Evolutionary conservation across 768 basidiomycete species (phyloP), one percentile per base, ranked within the genome.

Genomic region (Gymnopilus dilepis): DNA sequence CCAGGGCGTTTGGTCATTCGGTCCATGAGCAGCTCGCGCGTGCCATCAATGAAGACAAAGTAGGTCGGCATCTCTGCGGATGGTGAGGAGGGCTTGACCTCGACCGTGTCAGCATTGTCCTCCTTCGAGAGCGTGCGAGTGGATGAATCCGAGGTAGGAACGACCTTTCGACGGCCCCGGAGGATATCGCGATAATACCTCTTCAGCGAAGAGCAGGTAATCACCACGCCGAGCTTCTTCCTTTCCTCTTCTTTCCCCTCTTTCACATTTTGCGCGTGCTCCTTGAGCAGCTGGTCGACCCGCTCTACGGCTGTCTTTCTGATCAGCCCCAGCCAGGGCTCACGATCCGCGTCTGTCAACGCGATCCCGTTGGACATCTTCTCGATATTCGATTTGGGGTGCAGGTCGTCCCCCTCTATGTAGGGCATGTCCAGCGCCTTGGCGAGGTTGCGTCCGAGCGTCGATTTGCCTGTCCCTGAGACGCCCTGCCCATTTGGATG

Each of bases 371-470:
- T 70, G 4, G 86, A 76, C 95, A 98, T 97, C 82, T 98, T 99
- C 28, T 84, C 88, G 41, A 97, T 84, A 73, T 97, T 97, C 12
- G 83, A 74, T 22, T 79, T 69, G 0, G 95, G 91, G 71, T 98
- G 96, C 28, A 97, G 81, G 63, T 91, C 88, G 72, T 97, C 95
- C 28, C 91, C 96, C 69, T 98, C 96, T 61, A 94, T 77, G 76
- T 91, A 97, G 1, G 94, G 89, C 61, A 94, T 64, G n/a, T 73
- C 74, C 50, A 94, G 79, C 26, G 78, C 77, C 38, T 76, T 67
- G 6, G 91, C 84, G n/a, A 96, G 77, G 6, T 84, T 85, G 4
- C 63, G 65, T 0, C 90, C 92, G 1, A 95, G 78, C 21, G 89
- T 91, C 28, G 86, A 84, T 70, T 91, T 91, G 7, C 91, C 89